Percentiles rank a stretch among this genome's conserved stretches.
phyloP scores from a whole-genome alignment of 179 eudicot genomes.

The Beta corolliflora region DNA sequence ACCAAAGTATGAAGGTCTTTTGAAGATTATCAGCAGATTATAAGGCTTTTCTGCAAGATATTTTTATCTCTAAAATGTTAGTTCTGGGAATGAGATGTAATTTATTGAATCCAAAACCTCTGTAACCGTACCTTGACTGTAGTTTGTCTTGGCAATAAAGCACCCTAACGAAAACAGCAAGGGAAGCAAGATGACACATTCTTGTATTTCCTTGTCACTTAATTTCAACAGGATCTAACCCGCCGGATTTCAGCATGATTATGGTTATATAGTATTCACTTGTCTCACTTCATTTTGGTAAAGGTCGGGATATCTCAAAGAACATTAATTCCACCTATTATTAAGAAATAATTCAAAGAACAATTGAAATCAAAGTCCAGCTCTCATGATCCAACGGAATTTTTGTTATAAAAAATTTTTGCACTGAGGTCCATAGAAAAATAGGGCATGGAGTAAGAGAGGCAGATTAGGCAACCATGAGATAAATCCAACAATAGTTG shows the following conservation, averaged over 20 bases:
- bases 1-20: neutral
- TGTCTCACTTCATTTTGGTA: neutral
- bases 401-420: too few relatives aligned
- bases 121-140: neutral
- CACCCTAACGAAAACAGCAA: neutral
- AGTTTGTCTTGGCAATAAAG: neutral
- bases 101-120: neutral
- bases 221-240: neutral
- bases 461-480: too few relatives aligned
- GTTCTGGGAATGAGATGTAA: neutral
- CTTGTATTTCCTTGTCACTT: neutral
- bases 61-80: neutral
- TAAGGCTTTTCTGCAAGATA: neutral
- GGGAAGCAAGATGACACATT: neutral
- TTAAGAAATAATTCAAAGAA: too few relatives aligned
- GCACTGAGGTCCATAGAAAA: neutral
- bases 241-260: neutral
- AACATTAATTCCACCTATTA: neutral
- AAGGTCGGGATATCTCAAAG: neutral
- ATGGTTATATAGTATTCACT: neutral
- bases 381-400: too few relatives aligned
- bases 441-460: neutral
- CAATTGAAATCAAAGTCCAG: too few relatives aligned
- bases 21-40: neutral
- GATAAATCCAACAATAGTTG: too few relatives aligned